These are phyloP conservation scores for Gastrolobium bilobum DNA, from an alignment of 306 rosid species.

Conservation along the genomic window DNA sequence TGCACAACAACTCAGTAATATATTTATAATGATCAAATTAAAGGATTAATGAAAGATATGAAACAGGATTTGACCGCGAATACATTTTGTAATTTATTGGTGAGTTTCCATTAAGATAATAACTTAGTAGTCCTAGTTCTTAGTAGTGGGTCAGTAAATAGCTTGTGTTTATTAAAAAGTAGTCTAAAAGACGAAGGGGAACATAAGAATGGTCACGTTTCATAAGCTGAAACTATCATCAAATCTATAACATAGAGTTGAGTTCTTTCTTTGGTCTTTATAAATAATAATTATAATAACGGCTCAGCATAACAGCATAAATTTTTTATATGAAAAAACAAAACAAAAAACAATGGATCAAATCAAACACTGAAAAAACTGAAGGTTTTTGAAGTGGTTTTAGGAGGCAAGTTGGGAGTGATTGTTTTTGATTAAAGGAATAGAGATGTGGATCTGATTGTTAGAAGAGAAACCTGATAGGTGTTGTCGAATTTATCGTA, in stretches of 20 bases:
- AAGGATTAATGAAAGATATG: constrained; percentile 1
- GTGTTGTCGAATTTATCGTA: constrained; percentile 65
- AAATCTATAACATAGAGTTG: constrained; percentile 30
- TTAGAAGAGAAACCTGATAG: constrained; percentile 51
- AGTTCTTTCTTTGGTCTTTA: background rate
- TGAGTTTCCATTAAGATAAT: background rate
- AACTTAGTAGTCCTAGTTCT: background rate
- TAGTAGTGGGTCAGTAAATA: background rate
- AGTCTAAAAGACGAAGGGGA: background rate
- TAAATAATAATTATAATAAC: background rate
- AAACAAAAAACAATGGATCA: background rate
- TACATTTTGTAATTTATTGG: background rate
- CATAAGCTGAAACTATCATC: constrained; percentile 19
- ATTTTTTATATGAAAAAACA: background rate
- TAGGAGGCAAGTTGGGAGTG: background rate
- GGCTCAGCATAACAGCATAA: no score
- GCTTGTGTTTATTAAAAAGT: background rate
- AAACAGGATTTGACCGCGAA: background rate
- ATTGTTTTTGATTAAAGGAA: background rate
- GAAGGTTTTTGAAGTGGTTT: constrained; percentile 32
- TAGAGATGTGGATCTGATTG: constrained; percentile 51
- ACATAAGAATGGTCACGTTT: background rate
- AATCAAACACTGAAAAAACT: background rate
- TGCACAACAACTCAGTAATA: background rate
- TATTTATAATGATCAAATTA: background rate